Evolutionary conservation across 2,329 filamentous ascomycete genomes (phyloP), one percentile per base, ranked within the genome.

Genomic region (Scedosporium boydii): DNA sequence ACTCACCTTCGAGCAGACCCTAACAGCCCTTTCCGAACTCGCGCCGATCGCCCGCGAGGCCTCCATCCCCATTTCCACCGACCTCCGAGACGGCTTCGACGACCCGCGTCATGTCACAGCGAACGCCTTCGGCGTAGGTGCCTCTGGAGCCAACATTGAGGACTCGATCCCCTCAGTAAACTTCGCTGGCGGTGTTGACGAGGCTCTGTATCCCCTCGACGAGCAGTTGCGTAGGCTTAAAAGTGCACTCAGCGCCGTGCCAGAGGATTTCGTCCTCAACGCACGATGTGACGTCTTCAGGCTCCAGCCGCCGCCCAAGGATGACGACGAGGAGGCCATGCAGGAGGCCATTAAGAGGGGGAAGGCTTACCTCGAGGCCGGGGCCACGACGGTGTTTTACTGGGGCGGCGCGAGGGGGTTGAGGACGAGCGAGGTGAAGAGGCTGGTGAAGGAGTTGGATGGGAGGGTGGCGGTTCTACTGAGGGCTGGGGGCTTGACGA

Each of bases 21-120:
- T 87, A 41, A 70, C 73, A 1, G 77, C 77, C 10, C 73, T 82
- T 42, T 65, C 70, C 3, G 70, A 70, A 10, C 77, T 87, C 62
- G 77, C 78, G 0, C 70, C 73, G 1, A 69, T 80, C 3, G 76
- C 77, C 12, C 68, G 68, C 10, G 67, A 72, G 12, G 71, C 74
- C 44, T 71, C 74, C 5, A 72, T 82, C 1, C 82, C 83, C 0
- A 69, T 87, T 0, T 82, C 80, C 0, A 81, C 80, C 4, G 85
- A 87, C 67, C 69, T 87, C 2, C 83, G 87, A 69, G 84, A 87
- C 66, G 85, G 84, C 0, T 87, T 86, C 65, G 80, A 78, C 2
- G 70, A 76, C 2, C 34, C 67, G 69, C 21, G 74, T 84, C 1
- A 78, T 4, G 79, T 75, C 0, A 73, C 86, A 2, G 69, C 70